Percentiles rank a stretch among this genome's conserved stretches.
Evolutionary conservation across 2,329 filamentous ascomycete genomes (phyloP).

Genomic region (Xylaria sp.): DNA sequence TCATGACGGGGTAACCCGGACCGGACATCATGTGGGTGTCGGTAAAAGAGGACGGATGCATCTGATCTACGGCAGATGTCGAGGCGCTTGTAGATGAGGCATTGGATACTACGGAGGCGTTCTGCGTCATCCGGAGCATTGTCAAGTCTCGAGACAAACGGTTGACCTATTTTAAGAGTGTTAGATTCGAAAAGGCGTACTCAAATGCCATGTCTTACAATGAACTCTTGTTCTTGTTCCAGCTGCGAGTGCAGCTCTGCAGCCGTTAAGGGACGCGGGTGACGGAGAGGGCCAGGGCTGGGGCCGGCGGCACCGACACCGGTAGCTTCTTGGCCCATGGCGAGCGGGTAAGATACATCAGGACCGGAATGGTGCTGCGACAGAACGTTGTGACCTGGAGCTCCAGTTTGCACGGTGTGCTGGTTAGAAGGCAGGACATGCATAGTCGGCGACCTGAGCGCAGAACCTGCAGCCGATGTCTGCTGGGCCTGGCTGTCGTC

Average conservation of each 20-base stretch:
- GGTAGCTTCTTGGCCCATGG: slow-evolving; percentile 34
- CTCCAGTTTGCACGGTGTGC: slow-evolving; percentile 40
- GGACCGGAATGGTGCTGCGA: slow-evolving; percentile 24
- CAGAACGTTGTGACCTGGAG: slow-evolving; percentile 33
- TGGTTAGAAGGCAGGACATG: slow-evolving; percentile 53
- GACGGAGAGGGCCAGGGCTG: slow-evolving; percentile 70
- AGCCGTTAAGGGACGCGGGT: slow-evolving; percentile 80
- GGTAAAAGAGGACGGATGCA: slow-evolving; percentile 34
- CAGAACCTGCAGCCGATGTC: slow-evolving; percentile 21
- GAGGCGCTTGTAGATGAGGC: slow-evolving; percentile 55
- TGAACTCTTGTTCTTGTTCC: slow-evolving; percentile 91
- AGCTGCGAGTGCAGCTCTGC: slow-evolving; percentile 84
- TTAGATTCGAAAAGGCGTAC: neutral
- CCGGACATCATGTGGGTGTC: slow-evolving; percentile 52
- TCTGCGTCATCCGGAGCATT: slow-evolving; percentile 67
- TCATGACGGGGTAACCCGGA: slow-evolving; percentile 53
- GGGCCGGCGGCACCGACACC: slow-evolving; percentile 48
- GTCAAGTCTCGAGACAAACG: slow-evolving; percentile 85
- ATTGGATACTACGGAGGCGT: slow-evolving; percentile 61
- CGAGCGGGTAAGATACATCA: slow-evolving; percentile 28
- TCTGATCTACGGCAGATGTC: slow-evolving; percentile 42
- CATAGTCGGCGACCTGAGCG: slow-evolving; percentile 39
- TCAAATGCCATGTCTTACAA: slow-evolving; percentile 50
- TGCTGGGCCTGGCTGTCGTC: slow-evolving; percentile 33
- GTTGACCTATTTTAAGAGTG: slow-evolving; percentile 61